A percentile compares a stretch with the other conserved stretches of the same genome.
Conservation (phyloP, 257 asterid genomes). For the Solanum verrucosum region DNA sequence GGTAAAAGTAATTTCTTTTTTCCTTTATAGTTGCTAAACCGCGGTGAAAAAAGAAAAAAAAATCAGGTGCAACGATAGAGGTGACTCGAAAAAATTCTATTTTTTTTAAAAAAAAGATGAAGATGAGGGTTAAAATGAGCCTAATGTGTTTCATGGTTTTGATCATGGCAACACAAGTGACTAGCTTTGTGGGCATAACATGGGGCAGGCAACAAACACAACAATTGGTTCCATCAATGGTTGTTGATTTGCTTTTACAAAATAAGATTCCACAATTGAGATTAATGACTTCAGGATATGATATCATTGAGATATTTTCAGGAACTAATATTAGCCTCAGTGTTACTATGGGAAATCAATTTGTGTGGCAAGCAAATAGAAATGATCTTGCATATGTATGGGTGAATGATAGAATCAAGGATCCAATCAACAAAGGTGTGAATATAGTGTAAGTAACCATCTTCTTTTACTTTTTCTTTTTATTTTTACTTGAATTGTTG, state of each 20-base stretch:
- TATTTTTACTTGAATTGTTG: not conserved
- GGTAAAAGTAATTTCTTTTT: not conserved
- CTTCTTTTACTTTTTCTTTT: not conserved
- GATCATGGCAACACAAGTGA: not conserved
- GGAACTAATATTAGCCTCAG: not conserved
- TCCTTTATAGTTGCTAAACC: not conserved
- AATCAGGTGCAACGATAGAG: not conserved
- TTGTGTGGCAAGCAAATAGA: not conserved
- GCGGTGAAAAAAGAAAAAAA: not conserved
- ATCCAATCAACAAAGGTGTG: not conserved
- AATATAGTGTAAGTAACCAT: not conserved
- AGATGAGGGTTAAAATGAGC: not conserved
- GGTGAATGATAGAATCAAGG: not conserved
- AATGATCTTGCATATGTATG: not conserved
- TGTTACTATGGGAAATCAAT: not conserved
- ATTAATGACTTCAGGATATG: conserved; percentile 3
- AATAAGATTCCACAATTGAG: conserved; percentile 6
- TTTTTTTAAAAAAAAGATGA: not conserved
- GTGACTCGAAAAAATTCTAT: not conserved
- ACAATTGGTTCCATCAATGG: conserved; percentile 29
- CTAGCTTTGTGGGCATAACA: conserved; percentile 12
- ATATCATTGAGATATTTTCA: conserved; percentile 11
- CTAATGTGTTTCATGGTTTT: not conserved
- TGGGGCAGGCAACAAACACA: conserved; percentile 27
- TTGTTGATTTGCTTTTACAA: conserved; percentile 24